Conservation (phyloP, 2,329 filamentous ascomycete species). For the Xylaria sp. region DNA sequence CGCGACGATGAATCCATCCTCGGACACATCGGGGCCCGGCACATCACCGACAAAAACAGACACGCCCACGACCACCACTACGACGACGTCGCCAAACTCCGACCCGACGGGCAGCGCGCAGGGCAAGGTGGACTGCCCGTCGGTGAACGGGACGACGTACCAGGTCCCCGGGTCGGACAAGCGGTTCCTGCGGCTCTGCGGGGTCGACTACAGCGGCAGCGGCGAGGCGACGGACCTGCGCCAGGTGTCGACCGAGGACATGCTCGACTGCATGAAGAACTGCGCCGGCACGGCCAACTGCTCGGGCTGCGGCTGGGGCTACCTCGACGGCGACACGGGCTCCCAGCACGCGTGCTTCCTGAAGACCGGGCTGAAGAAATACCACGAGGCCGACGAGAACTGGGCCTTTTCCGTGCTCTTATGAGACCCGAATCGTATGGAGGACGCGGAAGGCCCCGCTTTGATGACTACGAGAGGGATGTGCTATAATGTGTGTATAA, state of each 20-base stretch:
- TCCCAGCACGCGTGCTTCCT: conserved; percentile 48
- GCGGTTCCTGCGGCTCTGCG: conserved; percentile 48
- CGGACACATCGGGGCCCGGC: neutral
- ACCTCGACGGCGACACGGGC: conserved; percentile 43
- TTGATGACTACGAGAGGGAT: neutral
- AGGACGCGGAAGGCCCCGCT: neutral
- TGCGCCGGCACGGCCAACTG: conserved; percentile 46
- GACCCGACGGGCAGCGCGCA: conserved; percentile 29
- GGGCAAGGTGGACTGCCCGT: conserved; percentile 43
- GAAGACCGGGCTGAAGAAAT: conserved; percentile 42
- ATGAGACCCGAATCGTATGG: conserved; percentile 11
- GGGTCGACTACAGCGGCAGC: conserved; percentile 47
- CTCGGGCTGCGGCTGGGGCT: conserved; percentile 50
- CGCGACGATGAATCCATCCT: conserved; percentile 8
- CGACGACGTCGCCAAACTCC: conserved; percentile 25
- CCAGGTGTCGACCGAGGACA: conserved; percentile 43
- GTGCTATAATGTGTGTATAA: conserved; percentile 4
- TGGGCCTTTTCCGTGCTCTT: conserved; percentile 50
- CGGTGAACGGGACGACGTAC: conserved; percentile 49
- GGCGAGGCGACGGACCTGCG: conserved; percentile 33
- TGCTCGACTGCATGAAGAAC: conserved; percentile 49
- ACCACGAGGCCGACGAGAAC: conserved; percentile 37
- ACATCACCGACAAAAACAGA: neutral
- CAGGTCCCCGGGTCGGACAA: conserved; percentile 44
- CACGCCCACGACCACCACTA: conserved; percentile 15